These are phyloP conservation scores for Populus trichocarpa DNA, from an alignment of 441 rosid species.

Conservation along the genomic window DNA sequence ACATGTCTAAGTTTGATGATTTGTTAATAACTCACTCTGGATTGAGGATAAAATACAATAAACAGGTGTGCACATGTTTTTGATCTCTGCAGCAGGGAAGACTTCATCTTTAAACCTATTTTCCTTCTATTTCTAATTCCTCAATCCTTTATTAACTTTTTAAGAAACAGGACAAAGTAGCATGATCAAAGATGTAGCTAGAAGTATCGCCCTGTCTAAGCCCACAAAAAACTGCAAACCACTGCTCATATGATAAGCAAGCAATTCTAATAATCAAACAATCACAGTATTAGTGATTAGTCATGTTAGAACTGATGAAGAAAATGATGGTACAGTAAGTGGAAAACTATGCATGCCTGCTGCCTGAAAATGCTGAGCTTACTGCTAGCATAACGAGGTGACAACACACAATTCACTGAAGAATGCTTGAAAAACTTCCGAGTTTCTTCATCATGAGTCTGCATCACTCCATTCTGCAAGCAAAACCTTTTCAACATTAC, in stretches of 20 bases:
- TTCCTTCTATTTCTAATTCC: background rate
- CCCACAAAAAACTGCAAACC: background rate
- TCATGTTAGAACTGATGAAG: background rate
- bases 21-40: background rate
- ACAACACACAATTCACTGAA: conserved; percentile 72
- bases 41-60: too few species aligned
- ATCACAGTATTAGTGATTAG: background rate
- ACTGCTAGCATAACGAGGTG: conserved; percentile 92
- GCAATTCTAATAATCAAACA: background rate
- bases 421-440: conserved; percentile 85
- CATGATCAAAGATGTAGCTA: background rate
- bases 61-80: background rate
- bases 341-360: conserved; percentile 65
- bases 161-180: background rate
- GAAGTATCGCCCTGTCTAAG: background rate
- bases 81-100: background rate
- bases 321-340: conserved; percentile 2
- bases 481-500: background rate
- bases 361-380: conserved; percentile 96
- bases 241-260: background rate
- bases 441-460: conserved; percentile 89
- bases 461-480: conserved; percentile 78
- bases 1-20: too few species aligned
- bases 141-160: background rate
- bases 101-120: background rate